Conservation (phyloP, 176 grass and related monocot genomes). For the Lolium perenne region DNA sequence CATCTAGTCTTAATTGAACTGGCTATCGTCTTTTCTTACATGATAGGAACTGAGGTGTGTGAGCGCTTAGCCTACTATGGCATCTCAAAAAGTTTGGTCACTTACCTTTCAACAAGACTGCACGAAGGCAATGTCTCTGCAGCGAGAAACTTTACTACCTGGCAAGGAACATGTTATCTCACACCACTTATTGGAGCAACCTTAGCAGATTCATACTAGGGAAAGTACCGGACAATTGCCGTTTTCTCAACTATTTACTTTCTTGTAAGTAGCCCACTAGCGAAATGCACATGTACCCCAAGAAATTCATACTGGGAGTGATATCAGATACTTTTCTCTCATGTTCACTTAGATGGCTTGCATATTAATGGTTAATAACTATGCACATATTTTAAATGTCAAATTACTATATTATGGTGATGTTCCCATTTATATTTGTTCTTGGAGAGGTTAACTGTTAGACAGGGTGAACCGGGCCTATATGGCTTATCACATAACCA, state of each 20-base stretch:
- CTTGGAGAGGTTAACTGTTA: neutral
- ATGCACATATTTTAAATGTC: neutral
- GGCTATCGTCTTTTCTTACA: constrained; percentile 17
- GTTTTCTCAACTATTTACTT: constrained; percentile 80
- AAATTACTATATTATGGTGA: neutral
- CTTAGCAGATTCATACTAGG: constrained; percentile 78
- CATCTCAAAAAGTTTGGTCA: constrained; percentile 82
- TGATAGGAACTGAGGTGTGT: constrained; percentile 77
- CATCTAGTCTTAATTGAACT: too few relatives aligned
- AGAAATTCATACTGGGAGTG: neutral
- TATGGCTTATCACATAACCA: constrained; percentile 4
- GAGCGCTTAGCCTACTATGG: constrained; percentile 82
- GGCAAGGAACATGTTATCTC: constrained; percentile 90
- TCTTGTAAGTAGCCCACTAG: constrained; percentile 64
- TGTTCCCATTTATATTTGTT: constrained; percentile 19
- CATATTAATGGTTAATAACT: neutral
- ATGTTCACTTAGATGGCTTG: neutral
- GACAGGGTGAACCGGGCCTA: neutral
- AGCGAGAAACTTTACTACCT: constrained; percentile 77
- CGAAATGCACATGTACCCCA: neutral
- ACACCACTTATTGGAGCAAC: constrained; percentile 76
- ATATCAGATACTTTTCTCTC: neutral
- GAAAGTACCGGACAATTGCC: constrained; percentile 73
- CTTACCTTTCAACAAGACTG: constrained; percentile 67
- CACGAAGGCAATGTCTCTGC: constrained; percentile 74